Conservation (phyloP, 306 rosid genomes). For the Rosa persica region DNA sequence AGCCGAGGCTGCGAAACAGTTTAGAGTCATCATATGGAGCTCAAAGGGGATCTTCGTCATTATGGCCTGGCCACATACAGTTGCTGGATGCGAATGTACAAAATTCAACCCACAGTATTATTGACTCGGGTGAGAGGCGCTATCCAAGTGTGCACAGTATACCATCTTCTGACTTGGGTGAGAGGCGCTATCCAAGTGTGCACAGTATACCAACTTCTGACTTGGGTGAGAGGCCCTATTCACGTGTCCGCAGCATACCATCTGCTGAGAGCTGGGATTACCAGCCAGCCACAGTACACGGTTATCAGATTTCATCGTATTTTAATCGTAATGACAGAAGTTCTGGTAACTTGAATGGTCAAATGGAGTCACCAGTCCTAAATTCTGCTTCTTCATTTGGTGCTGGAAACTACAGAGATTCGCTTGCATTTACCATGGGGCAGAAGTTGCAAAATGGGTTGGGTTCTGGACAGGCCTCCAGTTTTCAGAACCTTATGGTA, state of each 20-base stretch:
- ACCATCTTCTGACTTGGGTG: conserved; percentile 30
- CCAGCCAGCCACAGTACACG: conserved; percentile 86
- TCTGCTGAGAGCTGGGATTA: conserved; percentile 55
- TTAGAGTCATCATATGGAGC: conserved; percentile 52
- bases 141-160: conserved; percentile 64
- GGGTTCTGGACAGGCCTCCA: conserved; percentile 55
- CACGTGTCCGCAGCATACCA: conserved; percentile 29
- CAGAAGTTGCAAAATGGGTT: conserved; percentile 65
- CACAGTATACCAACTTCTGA: conserved; percentile 61
- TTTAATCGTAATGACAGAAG: conserved; percentile 50
- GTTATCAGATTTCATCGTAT: conserved; percentile 67
- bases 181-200: conserved; percentile 69
- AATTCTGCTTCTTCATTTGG: conserved; percentile 50
- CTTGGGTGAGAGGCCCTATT: conserved; percentile 61
- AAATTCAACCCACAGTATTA: conserved; percentile 40
- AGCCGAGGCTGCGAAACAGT: conserved; percentile 51
- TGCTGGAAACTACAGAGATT: conserved; percentile 55
- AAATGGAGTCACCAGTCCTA: conserved; percentile 40
- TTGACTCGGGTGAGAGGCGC: conserved; percentile 58
- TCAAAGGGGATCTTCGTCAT: conserved; percentile 57
- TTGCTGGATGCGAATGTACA: conserved; percentile 52
- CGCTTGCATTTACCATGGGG: conserved; percentile 59
- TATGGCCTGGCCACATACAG: conserved; percentile 52
- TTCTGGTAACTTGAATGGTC: conserved; percentile 52
- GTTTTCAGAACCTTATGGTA: conserved; percentile 46